Evolutionary conservation across 176 grass and related monocot genomes (phyloP).

Genomic region (Ananas comosus): DNA sequence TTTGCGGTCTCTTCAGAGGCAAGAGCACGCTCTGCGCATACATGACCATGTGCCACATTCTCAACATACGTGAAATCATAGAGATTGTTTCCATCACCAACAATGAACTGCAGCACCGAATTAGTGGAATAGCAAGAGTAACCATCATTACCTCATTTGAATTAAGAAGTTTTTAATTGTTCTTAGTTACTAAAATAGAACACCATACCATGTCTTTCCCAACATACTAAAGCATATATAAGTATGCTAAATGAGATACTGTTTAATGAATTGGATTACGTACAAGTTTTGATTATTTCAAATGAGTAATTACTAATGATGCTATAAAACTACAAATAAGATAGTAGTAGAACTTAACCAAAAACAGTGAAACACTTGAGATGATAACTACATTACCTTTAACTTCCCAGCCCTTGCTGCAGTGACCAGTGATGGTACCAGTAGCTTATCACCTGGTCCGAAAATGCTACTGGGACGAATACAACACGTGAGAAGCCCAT

Average conservation of each 20-base stretch:
- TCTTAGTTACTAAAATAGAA: not conserved
- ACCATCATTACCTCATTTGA: not conserved
- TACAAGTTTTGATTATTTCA: not conserved
- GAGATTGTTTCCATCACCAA: slow-evolving; percentile 86
- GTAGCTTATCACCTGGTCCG: slow-evolving; percentile 89
- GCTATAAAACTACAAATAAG: not conserved
- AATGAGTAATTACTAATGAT: not conserved
- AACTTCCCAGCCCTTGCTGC: slow-evolving; percentile 90
- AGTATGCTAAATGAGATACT: not conserved
- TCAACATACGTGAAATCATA: slow-evolving; percentile 98
- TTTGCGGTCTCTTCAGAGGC: slow-evolving; percentile 65
- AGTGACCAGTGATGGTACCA: slow-evolving; percentile 82
- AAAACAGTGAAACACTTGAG: slow-evolving; percentile 5
- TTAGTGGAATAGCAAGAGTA: not conserved
- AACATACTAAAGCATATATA: not conserved
- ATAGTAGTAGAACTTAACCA: slow-evolving; percentile 5
- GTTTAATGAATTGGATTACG: not conserved
- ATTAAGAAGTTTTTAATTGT: not conserved
- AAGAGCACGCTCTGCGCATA: slow-evolving; percentile 87
- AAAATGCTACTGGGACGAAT: slow-evolving; percentile 98
- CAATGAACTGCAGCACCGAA: slow-evolving; percentile 55
- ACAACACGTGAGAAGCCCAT: slow-evolving; percentile 89
- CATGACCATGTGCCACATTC: slow-evolving; percentile 92
- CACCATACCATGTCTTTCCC: not conserved
- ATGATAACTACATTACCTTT: slow-evolving; percentile 45